Conservation (phyloP, 805 yeast species). For the Ogataea chonburiensis region DNA sequence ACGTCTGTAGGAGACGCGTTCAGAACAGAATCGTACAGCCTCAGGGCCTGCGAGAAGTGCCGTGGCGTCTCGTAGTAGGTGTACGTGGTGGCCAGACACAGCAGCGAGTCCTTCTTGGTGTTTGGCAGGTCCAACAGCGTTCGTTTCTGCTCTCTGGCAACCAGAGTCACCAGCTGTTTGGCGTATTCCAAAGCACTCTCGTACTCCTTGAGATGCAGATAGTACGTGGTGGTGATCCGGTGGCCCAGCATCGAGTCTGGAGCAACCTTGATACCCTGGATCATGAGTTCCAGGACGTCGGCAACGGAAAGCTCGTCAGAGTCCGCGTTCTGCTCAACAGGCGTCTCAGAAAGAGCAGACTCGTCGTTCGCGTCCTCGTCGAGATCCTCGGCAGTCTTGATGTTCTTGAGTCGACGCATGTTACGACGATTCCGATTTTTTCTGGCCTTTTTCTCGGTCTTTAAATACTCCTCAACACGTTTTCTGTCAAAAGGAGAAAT, state of each 20-base stretch:
- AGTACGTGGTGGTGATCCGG: conserved; percentile 62
- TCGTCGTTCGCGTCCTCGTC: conserved; percentile 28
- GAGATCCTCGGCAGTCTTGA: conserved; percentile 15
- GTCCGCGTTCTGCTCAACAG: conserved; percentile 17
- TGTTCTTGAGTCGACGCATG: conserved; percentile 17
- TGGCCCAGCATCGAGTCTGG: conserved; percentile 54
- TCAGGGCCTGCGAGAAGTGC: conserved; percentile 71
- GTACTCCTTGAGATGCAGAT: conserved; percentile 60
- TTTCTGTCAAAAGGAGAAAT: conserved; percentile 57
- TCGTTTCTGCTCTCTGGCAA: conserved; percentile 46
- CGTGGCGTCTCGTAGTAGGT: conserved; percentile 90
- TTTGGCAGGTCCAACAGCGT: conserved; percentile 49
- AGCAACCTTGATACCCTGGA: conserved; percentile 39
- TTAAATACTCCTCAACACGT: conserved; percentile 25
- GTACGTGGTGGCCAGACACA: conserved; percentile 71
- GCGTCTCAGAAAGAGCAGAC: conserved; percentile 13
- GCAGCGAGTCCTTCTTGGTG: conserved; percentile 57
- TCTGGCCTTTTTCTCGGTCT: conserved; percentile 13
- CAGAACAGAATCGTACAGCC: conserved; percentile 65
- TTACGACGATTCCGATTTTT: conserved; percentile 12
- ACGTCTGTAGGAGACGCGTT: conserved; percentile 36
- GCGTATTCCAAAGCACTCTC: conserved; percentile 59
- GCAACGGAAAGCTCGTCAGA: conserved; percentile 31
- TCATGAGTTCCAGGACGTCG: conserved; percentile 39
- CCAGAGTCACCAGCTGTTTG: conserved; percentile 54